These are phyloP conservation scores for Cadophora gregata DNA, from an alignment of 2,329 filamentous ascomycete species.

Conservation along the genomic window DNA sequence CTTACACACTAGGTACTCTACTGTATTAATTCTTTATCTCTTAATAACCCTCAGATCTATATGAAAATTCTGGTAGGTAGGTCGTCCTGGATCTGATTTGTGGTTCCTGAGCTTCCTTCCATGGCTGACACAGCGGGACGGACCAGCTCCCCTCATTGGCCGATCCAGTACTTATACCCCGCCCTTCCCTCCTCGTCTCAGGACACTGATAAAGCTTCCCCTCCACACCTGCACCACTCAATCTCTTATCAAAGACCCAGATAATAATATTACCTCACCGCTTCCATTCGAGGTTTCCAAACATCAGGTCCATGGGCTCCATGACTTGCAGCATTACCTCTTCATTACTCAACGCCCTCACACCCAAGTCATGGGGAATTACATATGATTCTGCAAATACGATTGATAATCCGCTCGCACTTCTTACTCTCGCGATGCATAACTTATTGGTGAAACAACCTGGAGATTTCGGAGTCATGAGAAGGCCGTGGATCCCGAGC, in stretches of 20 bases:
- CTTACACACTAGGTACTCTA: no score
- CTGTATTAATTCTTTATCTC: no score
- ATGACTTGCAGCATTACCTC: constrained; percentile 31
- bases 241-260: constrained; percentile 23
- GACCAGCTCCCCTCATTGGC: background rate
- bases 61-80: background rate
- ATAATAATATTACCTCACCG: constrained; percentile 30
- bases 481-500: constrained; percentile 3
- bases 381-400: background rate
- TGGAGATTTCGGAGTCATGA: background rate
- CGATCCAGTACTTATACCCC: background rate
- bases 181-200: background rate
- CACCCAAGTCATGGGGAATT: constrained; percentile 7
- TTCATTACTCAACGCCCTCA: constrained; percentile 32
- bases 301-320: background rate
- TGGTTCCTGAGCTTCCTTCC: background rate
- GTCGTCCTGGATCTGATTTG: background rate
- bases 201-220: constrained; percentile 23
- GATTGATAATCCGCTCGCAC: background rate
- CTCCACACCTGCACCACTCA: constrained; percentile 16
- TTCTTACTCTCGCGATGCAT: background rate
- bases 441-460: background rate
- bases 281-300: constrained; percentile 3
- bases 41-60: no score
- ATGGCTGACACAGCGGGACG: no score